phyloP scores from a whole-genome alignment of 768 basidiomycete species.

The Kockovaella imperatae region DNA sequence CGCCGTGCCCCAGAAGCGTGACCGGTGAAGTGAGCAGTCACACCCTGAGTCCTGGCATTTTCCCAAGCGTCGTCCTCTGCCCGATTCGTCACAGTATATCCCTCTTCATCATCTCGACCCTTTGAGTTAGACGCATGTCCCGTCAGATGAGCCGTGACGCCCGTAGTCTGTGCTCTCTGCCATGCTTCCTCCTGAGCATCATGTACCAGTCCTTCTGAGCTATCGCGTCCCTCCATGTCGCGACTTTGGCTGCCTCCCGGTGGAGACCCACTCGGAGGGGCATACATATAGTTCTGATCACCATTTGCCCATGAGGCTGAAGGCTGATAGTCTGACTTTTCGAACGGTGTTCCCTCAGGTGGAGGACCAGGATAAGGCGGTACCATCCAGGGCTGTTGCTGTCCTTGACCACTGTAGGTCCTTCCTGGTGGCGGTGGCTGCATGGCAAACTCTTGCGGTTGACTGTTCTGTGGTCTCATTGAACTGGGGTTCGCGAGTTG shows the following conservation, averaged over 20 bases:
- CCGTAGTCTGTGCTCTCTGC: constrained; percentile 21
- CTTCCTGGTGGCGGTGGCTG: constrained; percentile 13
- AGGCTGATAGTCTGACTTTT: constrained; percentile 37
- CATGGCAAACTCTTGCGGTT: constrained; percentile 20
- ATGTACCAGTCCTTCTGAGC: constrained; percentile 2
- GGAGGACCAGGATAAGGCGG: constrained; percentile 44
- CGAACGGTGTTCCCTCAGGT: constrained; percentile 14
- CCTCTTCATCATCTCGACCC: constrained; percentile 11
- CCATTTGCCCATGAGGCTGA: constrained; percentile 27
- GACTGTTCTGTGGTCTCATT: constrained; percentile 7
- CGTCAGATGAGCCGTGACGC: constrained; percentile 33
- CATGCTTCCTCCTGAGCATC: constrained; percentile 28
- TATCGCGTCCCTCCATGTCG: not conserved
- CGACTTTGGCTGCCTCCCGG: not conserved
- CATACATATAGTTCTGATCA: constrained; percentile 7
- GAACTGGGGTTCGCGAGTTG: constrained; percentile 62
- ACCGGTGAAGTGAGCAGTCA: constrained; percentile 37
- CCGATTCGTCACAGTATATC: constrained; percentile 22
- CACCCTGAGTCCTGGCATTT: constrained; percentile 31
- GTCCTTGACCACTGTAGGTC: not conserved
- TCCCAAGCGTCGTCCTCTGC: constrained; percentile 45
- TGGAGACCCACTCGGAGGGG: constrained; percentile 2
- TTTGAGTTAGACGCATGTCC: constrained; percentile 15
- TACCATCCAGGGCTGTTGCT: constrained; percentile 34
- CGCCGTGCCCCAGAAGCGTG: not conserved